phyloP scores from a whole-genome alignment of 2,329 filamentous ascomycete genomes.

The Verticillium alfalfae region DNA sequence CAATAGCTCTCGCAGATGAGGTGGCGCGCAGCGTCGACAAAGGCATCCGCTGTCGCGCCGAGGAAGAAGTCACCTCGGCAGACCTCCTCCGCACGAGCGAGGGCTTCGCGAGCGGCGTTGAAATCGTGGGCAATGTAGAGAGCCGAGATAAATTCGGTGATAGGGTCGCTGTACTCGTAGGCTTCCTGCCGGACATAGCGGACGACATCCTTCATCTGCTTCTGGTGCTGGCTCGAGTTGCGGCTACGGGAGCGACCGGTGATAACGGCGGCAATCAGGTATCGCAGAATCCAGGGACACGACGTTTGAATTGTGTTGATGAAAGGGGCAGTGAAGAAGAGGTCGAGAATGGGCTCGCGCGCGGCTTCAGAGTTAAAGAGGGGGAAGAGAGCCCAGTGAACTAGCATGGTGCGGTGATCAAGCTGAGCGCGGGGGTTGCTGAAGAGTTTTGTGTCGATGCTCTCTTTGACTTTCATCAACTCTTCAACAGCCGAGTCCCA shows the following conservation, averaged over 20 bases:
- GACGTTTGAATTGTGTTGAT: conserved; percentile 99
- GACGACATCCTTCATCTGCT: conserved; percentile 96
- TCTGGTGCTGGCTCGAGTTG: conserved; percentile 86
- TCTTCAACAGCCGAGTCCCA: conserved; percentile 94
- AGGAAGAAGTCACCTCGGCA: conserved; percentile 95
- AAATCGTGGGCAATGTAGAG: conserved; percentile 85
- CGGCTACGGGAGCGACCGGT: conserved; percentile 78
- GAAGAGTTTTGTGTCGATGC: conserved; percentile 91
- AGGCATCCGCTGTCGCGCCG: conserved; percentile 73
- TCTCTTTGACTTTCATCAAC: conserved; percentile 82
- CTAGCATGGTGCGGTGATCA: conserved; percentile 91
- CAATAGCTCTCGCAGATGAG: conserved; percentile 98
- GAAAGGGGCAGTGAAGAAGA: conserved; percentile 94
- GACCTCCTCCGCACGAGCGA: conserved; percentile 83
- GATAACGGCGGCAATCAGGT: conserved; percentile 90
- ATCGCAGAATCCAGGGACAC: conserved; percentile 94
- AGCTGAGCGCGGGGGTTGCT: conserved; percentile 94
- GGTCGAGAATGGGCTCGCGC: conserved; percentile 85
- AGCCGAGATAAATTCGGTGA: conserved; percentile 94
- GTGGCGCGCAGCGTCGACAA: conserved; percentile 91
- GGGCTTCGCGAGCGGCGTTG: conserved; percentile 87
- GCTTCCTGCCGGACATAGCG: conserved; percentile 94
- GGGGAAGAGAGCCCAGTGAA: conserved; percentile 98
- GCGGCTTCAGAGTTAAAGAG: conserved; percentile 96
- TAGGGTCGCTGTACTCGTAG: conserved; percentile 94